Percentiles rank a stretch among this genome's conserved stretches.
phyloP scores from a whole-genome alignment of 179 eudicot species.

The Spinacia oleracea region DNA sequence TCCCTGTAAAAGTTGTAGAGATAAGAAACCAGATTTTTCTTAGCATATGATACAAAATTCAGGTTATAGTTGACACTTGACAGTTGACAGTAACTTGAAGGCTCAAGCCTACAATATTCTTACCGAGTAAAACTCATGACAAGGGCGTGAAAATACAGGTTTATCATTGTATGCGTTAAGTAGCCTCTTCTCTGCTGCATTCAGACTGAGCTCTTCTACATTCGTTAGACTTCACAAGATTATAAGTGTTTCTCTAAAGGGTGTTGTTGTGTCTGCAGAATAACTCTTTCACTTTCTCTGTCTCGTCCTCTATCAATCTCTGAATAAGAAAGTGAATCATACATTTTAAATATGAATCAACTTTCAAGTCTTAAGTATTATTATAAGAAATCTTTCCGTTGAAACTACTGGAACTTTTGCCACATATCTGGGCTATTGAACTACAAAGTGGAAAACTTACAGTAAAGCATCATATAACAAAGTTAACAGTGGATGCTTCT shows the following conservation, averaged over 20 bases:
- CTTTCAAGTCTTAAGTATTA: neutral
- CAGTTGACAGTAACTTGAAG: neutral
- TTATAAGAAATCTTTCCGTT: neutral
- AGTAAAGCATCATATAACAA: neutral
- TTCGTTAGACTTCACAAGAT: constrained; percentile 76
- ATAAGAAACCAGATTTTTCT: neutral
- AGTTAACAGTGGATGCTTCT: constrained; percentile 12
- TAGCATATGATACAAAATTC: neutral
- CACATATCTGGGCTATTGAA: no score
- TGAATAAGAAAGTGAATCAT: constrained; percentile 26
- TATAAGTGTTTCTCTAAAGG: constrained; percentile 88
- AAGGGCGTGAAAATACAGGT: constrained; percentile 95
- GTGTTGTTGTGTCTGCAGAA: constrained; percentile 59
- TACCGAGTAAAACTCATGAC: constrained; percentile 85
- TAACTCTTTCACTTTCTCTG: constrained; percentile 68
- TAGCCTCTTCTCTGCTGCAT: constrained; percentile 74
- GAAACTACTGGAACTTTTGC: neutral
- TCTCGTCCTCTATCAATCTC: constrained; percentile 81
- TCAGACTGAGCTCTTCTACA: constrained; percentile 66
- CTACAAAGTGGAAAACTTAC: no score
- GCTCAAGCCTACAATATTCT: constrained; percentile 8
- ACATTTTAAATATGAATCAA: constrained; percentile 3
- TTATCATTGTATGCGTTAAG: constrained; percentile 89
- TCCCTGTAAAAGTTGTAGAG: constrained; percentile 47
- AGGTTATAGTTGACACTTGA: neutral